Conservation (phyloP, 2,329 filamentous ascomycete genomes). For the Venturia effusa region DNA sequence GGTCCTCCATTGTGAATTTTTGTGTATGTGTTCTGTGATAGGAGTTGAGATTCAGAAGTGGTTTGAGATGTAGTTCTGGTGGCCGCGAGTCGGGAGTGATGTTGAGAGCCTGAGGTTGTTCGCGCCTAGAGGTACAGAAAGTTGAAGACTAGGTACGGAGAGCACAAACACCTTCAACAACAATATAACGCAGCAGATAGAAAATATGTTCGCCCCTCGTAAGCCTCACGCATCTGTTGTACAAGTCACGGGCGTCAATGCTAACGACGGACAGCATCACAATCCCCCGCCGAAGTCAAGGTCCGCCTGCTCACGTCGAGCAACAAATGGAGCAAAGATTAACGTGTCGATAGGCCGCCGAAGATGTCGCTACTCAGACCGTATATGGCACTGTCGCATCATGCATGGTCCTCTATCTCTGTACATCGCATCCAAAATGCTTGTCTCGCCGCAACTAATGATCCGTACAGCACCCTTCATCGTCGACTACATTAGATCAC, state of each 20-base stretch:
- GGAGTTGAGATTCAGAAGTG: not conserved
- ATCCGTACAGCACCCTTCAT: constrained; percentile 10
- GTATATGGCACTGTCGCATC: constrained; percentile 10
- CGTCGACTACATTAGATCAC: constrained; percentile 11
- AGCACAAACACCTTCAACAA: not conserved
- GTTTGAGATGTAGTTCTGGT: not conserved
- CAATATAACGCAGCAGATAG: not conserved
- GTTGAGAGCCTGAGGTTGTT: not conserved
- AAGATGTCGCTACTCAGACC: constrained; percentile 10
- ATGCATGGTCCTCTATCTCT: constrained; percentile 12
- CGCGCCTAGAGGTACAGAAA: not conserved
- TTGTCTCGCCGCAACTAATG: not conserved
- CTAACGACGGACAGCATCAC: constrained; percentile 7
- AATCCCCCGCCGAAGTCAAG: constrained; percentile 8
- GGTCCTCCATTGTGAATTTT: constrained; percentile 12
- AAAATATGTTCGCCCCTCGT: constrained; percentile 1
- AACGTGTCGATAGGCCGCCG: not conserved
- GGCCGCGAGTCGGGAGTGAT: not conserved
- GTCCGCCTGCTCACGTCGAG: not conserved
- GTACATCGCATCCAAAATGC: constrained; percentile 1
- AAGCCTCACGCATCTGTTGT: not conserved
- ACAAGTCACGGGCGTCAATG: not conserved
- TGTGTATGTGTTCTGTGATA: not conserved
- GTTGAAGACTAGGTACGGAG: not conserved
- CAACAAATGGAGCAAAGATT: not conserved